phyloP scores from a whole-genome alignment of 164 flowering plant species.

The Kingdonia uniflora region DNA sequence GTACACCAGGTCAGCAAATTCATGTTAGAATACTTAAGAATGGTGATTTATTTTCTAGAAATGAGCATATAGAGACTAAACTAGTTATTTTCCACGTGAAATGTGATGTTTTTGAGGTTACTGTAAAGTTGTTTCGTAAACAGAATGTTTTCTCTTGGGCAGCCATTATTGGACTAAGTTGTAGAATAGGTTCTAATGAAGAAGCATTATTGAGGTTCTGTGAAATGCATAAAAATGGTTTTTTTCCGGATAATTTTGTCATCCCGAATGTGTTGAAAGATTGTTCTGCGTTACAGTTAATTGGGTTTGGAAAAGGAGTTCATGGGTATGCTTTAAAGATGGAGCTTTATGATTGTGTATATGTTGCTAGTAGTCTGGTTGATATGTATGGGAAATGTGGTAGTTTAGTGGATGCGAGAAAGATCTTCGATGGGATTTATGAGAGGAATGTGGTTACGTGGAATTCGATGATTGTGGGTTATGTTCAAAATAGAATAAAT shows the following conservation, averaged over 20 bases:
- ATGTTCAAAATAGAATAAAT: slow-evolving; percentile 55
- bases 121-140: slow-evolving; percentile 24
- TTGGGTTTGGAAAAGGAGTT: slow-evolving; percentile 49
- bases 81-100: slow-evolving; percentile 54
- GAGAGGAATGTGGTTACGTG: slow-evolving; percentile 53
- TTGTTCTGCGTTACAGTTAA: slow-evolving; percentile 40
- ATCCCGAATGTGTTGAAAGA: slow-evolving; percentile 61
- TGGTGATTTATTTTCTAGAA: slow-evolving; percentile 34
- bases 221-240: slow-evolving; percentile 44
- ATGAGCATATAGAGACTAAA: slow-evolving; percentile 57
- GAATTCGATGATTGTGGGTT: slow-evolving; percentile 63
- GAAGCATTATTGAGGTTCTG: slow-evolving; percentile 36
- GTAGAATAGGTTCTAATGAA: slow-evolving; percentile 36
- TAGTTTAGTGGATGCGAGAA: slow-evolving; percentile 37
- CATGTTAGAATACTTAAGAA: slow-evolving; percentile 48
- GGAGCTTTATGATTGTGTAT: slow-evolving; percentile 48
- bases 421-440: slow-evolving; percentile 46
- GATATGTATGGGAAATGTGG: slow-evolving; percentile 88
- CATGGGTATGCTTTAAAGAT: slow-evolving; percentile 62
- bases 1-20: slow-evolving; percentile 47
- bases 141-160: slow-evolving; percentile 72
- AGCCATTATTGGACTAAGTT: slow-evolving; percentile 53
- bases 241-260: slow-evolving; percentile 56
- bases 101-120: slow-evolving; percentile 30
- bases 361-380: slow-evolving; percentile 54